Evolutionary conservation across 495 filamentous ascomycete genomes (phyloP), one percentile per base, ranked within the genome.

Genomic region (Entonaema liquescens): DNA sequence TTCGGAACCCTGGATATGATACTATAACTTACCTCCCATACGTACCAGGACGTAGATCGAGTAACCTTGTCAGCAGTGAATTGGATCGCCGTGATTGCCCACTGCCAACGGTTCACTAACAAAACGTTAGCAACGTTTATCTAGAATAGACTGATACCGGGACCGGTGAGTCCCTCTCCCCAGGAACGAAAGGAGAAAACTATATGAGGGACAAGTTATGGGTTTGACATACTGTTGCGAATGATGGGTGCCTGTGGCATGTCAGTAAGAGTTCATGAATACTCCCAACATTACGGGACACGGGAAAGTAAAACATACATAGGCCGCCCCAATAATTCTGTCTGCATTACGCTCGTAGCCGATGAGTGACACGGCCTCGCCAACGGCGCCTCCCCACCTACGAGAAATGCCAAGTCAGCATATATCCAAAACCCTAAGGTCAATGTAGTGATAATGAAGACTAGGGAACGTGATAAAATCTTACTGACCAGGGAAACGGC

Each of bases 301-400:
- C 1, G 9, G 26, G 0, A 11, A 56, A 21, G 11, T 28, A 40
- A 5, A 47, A 63, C 67, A 19, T 61, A 72, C 76, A 49, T 79
- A 82, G 61, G 73, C 71, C 17, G 79, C 70, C 47, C 74, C 86
- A 28, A 79, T 77, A 50, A 83, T 79, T 53, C 80, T 81, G 56
- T 90, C 85, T 4, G 84, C 82, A 74, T 92, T 92, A 23, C 89
- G 82, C 78, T 93, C 90, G 44, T 87, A 83, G 26, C 88, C 89
- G 36, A 93, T 83, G 67, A 91, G 83, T 67, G 87, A 90, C 28
- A 92, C 85, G 2, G 89, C 89, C 70, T 93, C 90, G 25, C 81
- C 84, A 40, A 91, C 86, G 44, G 84, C 83, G 40, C 86, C 87
- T 61, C 83, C 84, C 87, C 87, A 90, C 73, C 73, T 75, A 33